Percentiles rank a stretch among this genome's conserved stretches.
Conservation (phyloP, 2,329 filamentous ascomycete species). For the Colletotrichum coccodes region DNA sequence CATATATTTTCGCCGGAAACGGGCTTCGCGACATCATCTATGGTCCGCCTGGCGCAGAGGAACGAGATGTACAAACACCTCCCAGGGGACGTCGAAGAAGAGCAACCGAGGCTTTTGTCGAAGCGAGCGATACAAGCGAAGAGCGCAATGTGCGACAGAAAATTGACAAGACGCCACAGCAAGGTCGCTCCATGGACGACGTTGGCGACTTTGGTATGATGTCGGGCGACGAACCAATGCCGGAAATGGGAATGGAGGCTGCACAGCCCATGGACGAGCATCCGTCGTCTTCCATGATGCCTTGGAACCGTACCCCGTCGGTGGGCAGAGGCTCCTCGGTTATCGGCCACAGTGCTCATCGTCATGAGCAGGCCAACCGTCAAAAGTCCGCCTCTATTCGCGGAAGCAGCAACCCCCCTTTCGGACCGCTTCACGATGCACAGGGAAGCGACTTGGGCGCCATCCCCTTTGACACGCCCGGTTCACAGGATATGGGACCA, state of each 20-base stretch:
- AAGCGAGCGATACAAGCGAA: slow-evolving; percentile 40
- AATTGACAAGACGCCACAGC: slow-evolving; percentile 36
- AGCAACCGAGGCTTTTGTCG: slow-evolving; percentile 55
- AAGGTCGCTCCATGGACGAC: slow-evolving; percentile 31
- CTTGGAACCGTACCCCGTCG: slow-evolving; percentile 57
- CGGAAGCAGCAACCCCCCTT: slow-evolving; percentile 49
- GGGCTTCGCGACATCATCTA: slow-evolving; percentile 50
- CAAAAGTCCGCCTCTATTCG: slow-evolving; percentile 49
- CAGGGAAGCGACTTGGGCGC: slow-evolving; percentile 39
- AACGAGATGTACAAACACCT: neutral
- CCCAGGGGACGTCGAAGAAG: slow-evolving; percentile 50
- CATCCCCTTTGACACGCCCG: slow-evolving; percentile 42
- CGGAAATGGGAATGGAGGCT: slow-evolving; percentile 78
- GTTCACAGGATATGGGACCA: slow-evolving; percentile 45
- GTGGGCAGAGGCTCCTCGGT: slow-evolving; percentile 29
- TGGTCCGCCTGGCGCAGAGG: slow-evolving; percentile 42
- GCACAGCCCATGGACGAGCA: slow-evolving; percentile 74
- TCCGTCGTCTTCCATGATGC: slow-evolving; percentile 62
- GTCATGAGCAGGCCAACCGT: slow-evolving; percentile 25
- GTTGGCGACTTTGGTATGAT: slow-evolving; percentile 40
- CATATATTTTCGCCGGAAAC: slow-evolving; percentile 57
- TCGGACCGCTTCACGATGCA: slow-evolving; percentile 59
- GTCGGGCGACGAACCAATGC: slow-evolving; percentile 50
- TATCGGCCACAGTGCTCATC: slow-evolving; percentile 4
- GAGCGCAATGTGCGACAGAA: slow-evolving; percentile 51